Conservation (phyloP, 2,329 filamentous ascomycete species). For the Domatiomyces globalis region DNA sequence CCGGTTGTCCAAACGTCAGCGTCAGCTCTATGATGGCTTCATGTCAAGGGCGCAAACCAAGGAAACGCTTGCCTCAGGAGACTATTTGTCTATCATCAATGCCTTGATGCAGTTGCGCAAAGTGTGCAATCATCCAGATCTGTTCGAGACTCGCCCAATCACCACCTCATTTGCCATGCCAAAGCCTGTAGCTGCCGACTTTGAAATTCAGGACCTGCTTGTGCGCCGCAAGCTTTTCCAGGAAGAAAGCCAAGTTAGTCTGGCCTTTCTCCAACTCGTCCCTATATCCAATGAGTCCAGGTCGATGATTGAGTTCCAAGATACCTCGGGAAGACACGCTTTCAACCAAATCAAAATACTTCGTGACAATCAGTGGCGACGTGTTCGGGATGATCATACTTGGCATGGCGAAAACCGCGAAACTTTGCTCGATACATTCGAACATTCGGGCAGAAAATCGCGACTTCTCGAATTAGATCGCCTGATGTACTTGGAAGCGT, state of each 20-base stretch:
- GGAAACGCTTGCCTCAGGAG: constrained; percentile 76
- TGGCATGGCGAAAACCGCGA: constrained; percentile 20
- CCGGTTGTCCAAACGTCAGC: constrained; percentile 83
- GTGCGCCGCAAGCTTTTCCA: constrained; percentile 54
- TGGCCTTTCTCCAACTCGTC: constrained; percentile 66
- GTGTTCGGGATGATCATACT: constrained; percentile 24
- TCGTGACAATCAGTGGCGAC: constrained; percentile 53
- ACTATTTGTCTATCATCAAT: constrained; percentile 96
- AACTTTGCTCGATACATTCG: constrained; percentile 57
- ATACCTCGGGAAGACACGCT: constrained; percentile 53
- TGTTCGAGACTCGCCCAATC: constrained; percentile 91
- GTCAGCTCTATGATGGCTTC: constrained; percentile 93
- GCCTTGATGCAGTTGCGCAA: constrained; percentile 95
- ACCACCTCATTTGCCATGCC: constrained; percentile 93
- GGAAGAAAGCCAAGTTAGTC: constrained; percentile 45
- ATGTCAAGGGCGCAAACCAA: constrained; percentile 80
- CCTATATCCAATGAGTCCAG: constrained; percentile 56
- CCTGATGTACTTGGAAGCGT: constrained; percentile 63
- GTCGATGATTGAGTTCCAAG: constrained; percentile 38
- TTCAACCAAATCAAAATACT: constrained; percentile 56
- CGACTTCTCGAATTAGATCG: constrained; percentile 68
- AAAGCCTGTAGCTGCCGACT: constrained; percentile 61
- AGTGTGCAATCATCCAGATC: constrained; percentile 94
- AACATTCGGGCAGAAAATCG: constrained; percentile 54
- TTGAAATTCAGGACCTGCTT: constrained; percentile 55